Conservation (phyloP, 2,329 filamentous ascomycete genomes). For the Penicillium sp. region DNA sequence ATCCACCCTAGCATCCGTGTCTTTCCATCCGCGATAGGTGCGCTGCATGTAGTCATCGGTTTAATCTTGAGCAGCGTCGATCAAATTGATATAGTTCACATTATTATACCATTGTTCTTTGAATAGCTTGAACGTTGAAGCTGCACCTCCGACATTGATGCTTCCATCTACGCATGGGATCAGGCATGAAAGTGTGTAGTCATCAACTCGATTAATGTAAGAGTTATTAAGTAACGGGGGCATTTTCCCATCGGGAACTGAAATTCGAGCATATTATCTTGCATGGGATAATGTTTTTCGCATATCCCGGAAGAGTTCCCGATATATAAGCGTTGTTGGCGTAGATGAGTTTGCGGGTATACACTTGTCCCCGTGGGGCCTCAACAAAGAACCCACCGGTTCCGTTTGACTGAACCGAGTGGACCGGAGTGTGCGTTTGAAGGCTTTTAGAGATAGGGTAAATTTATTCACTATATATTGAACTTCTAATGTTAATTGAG, state of each 20-base stretch:
- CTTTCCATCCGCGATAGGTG: conserved; percentile 43
- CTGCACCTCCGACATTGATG: conserved; percentile 68
- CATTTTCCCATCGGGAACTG: conserved; percentile 29
- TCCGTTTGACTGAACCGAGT: conserved; percentile 26
- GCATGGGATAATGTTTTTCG: conserved; percentile 75
- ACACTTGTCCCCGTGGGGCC: conserved; percentile 65
- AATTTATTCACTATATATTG: no score
- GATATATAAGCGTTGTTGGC: conserved; percentile 87
- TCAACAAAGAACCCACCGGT: conserved; percentile 64
- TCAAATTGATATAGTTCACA: conserved; percentile 56
- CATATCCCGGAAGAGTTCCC: conserved; percentile 71
- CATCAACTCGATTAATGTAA: conserved; percentile 60
- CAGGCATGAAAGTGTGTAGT: conserved; percentile 58
- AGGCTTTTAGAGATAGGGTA: no score
- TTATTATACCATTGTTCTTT: conserved; percentile 50
- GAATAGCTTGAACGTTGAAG: conserved; percentile 45
- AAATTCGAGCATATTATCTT: conserved; percentile 58
- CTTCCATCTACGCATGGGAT: conserved; percentile 59
- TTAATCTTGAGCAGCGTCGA: conserved; percentile 48
- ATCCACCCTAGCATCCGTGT: conserved; percentile 38
- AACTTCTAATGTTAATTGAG: no score
- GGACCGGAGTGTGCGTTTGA: conserved; percentile 58
- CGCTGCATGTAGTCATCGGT: conserved; percentile 45
- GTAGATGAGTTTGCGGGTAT: conserved; percentile 70
- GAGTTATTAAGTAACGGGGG: conserved; percentile 50